These are phyloP conservation scores for Globisporangium nunn DNA, from an alignment of 352 stramenopile species.

Conservation along the genomic window DNA sequence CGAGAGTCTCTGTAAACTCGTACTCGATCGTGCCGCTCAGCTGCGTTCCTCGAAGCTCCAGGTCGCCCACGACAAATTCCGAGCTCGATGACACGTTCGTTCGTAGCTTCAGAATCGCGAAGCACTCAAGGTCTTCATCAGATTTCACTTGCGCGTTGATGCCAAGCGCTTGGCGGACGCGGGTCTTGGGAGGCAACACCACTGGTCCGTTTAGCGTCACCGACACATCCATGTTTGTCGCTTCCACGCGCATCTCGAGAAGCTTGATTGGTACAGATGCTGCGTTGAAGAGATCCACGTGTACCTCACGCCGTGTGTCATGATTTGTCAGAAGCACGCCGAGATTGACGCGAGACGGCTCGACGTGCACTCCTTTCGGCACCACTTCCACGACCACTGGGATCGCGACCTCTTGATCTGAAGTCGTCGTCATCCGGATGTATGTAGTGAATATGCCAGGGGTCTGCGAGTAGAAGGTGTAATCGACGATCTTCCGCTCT, in stretches of 20 bases:
- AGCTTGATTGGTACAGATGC: slow-evolving; percentile 27
- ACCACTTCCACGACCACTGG: slow-evolving; percentile 33
- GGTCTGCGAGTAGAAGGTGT: slow-evolving; percentile 21
- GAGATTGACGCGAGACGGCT: slow-evolving; percentile 26
- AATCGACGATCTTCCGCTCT: slow-evolving; percentile 28
- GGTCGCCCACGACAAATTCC: slow-evolving; percentile 2
- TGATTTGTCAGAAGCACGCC: slow-evolving; percentile 21
- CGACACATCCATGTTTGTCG: slow-evolving; percentile 23
- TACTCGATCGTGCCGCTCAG: slow-evolving; percentile 24
- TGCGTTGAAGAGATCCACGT: slow-evolving; percentile 37
- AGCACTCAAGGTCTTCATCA: slow-evolving; percentile 2
- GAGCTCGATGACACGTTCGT: slow-evolving; percentile 27
- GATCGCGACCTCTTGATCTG: slow-evolving; percentile 17
- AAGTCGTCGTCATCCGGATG: slow-evolving; percentile 21
- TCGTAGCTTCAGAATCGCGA: slow-evolving; percentile 24
- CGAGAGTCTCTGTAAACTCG: slow-evolving; percentile 19
- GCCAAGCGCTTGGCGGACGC: slow-evolving; percentile 24
- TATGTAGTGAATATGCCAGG: slow-evolving; percentile 29
- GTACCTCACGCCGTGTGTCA: slow-evolving; percentile 18
- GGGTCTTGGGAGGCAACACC: slow-evolving; percentile 27
- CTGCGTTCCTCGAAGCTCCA: slow-evolving; percentile 22
- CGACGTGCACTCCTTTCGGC: slow-evolving; percentile 27
- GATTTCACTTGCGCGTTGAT: slow-evolving; percentile 14
- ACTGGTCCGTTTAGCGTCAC: slow-evolving; percentile 21
- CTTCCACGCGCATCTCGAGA: slow-evolving; percentile 23